Evolutionary conservation across 2,329 filamentous ascomycete genomes (phyloP).

Genomic region (Pseudogymnoascus sp.): DNA sequence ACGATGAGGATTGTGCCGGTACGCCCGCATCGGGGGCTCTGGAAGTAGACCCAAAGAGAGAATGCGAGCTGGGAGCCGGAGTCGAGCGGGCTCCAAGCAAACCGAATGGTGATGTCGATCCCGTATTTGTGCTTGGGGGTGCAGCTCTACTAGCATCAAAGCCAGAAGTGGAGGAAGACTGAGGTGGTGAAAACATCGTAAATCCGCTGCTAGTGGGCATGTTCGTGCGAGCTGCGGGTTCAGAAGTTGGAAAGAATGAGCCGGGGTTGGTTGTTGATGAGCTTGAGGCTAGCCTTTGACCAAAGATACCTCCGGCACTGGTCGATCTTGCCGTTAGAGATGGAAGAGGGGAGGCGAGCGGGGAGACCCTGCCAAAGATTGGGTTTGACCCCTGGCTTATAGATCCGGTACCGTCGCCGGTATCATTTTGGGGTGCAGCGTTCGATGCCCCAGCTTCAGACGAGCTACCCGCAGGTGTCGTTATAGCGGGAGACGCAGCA

Average conservation of each 20-base stretch:
- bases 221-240: neutral
- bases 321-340: neutral
- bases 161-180: slow-evolving; percentile 36
- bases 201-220: neutral
- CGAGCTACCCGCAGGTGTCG: too few relatives aligned
- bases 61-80: neutral
- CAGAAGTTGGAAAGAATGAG: neutral
- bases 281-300: neutral
- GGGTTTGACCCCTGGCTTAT: neutral
- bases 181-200: slow-evolving; percentile 3
- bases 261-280: neutral
- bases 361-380: neutral
- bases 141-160: slow-evolving; percentile 32
- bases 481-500: neutral
- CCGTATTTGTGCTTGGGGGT: neutral
- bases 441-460: neutral
- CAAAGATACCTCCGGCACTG: neutral
- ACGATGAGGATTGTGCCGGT: neutral
- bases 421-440: neutral
- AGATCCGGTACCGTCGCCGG: neutral
- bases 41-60: neutral
- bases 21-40: neutral
- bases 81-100: neutral
- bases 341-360: neutral
- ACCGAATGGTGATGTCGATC: neutral